A percentile compares a stretch with the other conserved stretches of the same genome.
phyloP scores from a whole-genome alignment of 768 basidiomycete species.

The Podaxis sp. region DNA sequence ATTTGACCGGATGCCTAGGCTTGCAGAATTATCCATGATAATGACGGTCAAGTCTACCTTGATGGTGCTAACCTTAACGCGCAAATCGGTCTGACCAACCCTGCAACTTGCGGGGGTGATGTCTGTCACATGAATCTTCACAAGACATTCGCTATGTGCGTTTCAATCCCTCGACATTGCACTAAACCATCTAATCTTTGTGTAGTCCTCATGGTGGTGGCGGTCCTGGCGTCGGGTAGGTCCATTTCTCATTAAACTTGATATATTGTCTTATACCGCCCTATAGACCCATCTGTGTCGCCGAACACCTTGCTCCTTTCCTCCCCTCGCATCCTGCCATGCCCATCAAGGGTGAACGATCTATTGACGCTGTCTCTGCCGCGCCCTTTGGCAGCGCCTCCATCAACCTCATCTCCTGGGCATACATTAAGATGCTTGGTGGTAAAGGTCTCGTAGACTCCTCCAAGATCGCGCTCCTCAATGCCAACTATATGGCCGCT shows the following conservation, averaged over 20 bases:
- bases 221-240: conserved; percentile 91
- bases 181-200: neutral
- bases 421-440: conserved; percentile 99
- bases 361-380: conserved; percentile 87
- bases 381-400: conserved; percentile 95
- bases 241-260: neutral
- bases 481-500: conserved; percentile 96
- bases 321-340: conserved; percentile 85
- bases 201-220: conserved; percentile 93
- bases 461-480: conserved; percentile 85
- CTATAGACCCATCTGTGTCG: conserved; percentile 85
- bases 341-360: conserved; percentile 59
- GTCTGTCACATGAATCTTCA: conserved; percentile 98
- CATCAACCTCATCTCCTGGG: conserved; percentile 96
- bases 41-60: conserved; percentile 96
- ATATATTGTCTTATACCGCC: conserved; percentile 11
- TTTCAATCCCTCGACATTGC: neutral
- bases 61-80: conserved; percentile 97
- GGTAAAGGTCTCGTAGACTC: conserved; percentile 85
- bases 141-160: conserved; percentile 95
- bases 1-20: conserved; percentile 46
- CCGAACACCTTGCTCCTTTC: conserved; percentile 92
- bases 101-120: conserved; percentile 94
- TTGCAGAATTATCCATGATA: conserved; percentile 90
- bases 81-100: conserved; percentile 90